phyloP scores from a whole-genome alignment of 306 rosid species.

The Quercus variabilis region DNA sequence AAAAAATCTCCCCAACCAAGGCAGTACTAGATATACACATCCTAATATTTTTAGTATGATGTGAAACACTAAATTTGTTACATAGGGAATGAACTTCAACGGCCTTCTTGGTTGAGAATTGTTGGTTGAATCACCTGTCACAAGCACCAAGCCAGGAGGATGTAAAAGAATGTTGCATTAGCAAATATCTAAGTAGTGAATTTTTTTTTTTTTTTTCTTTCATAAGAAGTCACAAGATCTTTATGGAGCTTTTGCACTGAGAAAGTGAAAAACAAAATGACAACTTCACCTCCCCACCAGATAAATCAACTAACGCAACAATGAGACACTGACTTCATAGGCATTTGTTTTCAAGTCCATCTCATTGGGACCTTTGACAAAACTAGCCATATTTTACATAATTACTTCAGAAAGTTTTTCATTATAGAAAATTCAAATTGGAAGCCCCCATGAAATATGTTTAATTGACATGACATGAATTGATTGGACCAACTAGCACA shows the following conservation, averaged over 20 bases:
- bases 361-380: background rate
- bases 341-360: background rate
- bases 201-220: too few relatives aligned
- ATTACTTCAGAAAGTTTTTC: background rate
- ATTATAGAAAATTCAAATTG: background rate
- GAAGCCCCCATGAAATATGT: background rate
- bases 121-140: conserved; percentile 50
- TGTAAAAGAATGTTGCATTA: conserved; percentile 13
- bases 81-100: conserved; percentile 36
- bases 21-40: conserved; percentile 50
- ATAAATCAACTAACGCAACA: background rate
- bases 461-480: too few relatives aligned
- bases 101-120: conserved; percentile 38
- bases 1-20: conserved; percentile 42
- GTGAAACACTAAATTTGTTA: conserved; percentile 38
- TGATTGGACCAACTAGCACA: too few relatives aligned
- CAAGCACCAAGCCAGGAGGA: conserved; percentile 29
- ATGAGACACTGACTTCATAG: background rate
- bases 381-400: background rate
- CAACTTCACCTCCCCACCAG: background rate
- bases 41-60: conserved; percentile 48
- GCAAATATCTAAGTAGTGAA: background rate
- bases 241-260: conserved; percentile 1
- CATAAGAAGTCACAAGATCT: background rate
- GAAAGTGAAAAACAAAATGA: conserved; percentile 1